Percentiles rank a stretch among this genome's conserved stretches.
phyloP scores from a whole-genome alignment of 192 early-diverging fungal species.

The Coemansia sp. region DNA sequence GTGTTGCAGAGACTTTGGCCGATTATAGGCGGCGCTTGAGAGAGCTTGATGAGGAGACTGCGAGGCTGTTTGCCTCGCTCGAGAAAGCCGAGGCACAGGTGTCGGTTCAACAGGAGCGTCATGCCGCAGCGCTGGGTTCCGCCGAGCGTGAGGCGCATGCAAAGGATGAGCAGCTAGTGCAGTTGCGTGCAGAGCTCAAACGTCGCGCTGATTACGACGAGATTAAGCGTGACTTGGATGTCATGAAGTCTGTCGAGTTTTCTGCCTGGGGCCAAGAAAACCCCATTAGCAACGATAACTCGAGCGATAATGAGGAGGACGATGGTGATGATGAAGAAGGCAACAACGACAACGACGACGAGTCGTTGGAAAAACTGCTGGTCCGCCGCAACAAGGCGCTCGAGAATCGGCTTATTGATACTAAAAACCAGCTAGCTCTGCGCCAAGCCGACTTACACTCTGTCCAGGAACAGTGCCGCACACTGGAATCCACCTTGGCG shows the following conservation, averaged over 20 bases:
- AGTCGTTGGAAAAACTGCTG: slow-evolving; percentile 76
- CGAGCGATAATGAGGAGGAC: too few relatives aligned
- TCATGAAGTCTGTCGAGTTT: slow-evolving; percentile 72
- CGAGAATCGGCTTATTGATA: slow-evolving; percentile 68
- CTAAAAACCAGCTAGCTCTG: slow-evolving; percentile 53
- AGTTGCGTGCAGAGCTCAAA: slow-evolving; percentile 57
- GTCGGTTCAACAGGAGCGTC: slow-evolving; percentile 21
- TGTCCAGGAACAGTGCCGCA: slow-evolving; percentile 29
- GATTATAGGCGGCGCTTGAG: slow-evolving; percentile 40
- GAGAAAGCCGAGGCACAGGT: slow-evolving; percentile 42
- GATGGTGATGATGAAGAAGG: slow-evolving; percentile 21
- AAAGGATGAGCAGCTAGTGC: slow-evolving; percentile 64
- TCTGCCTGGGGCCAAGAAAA: slow-evolving; percentile 60
- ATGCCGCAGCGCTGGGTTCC: slow-evolving; percentile 4
- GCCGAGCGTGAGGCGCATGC: slow-evolving; percentile 35
- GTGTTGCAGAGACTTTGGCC: slow-evolving; percentile 37
- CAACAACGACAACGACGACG: slow-evolving; percentile 51
- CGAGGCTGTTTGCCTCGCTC: slow-evolving; percentile 30
- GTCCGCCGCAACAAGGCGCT: slow-evolving; percentile 85
- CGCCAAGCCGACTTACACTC: slow-evolving; percentile 5
- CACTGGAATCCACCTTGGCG: slow-evolving; percentile 59
- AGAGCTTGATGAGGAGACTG: slow-evolving; percentile 40
- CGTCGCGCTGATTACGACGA: slow-evolving; percentile 83
- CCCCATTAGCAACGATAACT: too few relatives aligned
- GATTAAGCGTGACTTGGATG: slow-evolving; percentile 83